Evolutionary conservation across 345 rosid genomes (phyloP), one percentile per base, ranked within the genome.

Genomic region (Jatropha curcas): DNA sequence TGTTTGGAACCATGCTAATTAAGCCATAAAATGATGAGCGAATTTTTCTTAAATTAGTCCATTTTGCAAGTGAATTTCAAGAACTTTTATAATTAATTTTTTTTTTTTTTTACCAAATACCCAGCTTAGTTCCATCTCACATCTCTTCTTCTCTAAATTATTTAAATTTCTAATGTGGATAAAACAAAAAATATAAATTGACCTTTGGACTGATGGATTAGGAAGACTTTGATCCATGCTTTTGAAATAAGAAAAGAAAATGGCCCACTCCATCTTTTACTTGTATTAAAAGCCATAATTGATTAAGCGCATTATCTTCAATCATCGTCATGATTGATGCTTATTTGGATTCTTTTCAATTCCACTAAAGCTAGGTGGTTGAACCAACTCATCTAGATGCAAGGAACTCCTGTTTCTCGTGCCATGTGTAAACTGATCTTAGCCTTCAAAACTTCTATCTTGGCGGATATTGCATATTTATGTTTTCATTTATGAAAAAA

Each of bases 381-480:
- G 57, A 51, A 69, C 60, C 67, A 33, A 45, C 41, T 12, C 31
- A n/a, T 59, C 12, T 59, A n/a, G 56, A 30, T 71, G 28, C 4
- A 28, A 2, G 68, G 69, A 25, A 35, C n/a, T 65, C 8, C 30
- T 14, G 33, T 65, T 65, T 73, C n/a, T 74, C 65, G 55, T 25
- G 60, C 63, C 70, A 55, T 11, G 62, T 20, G 70, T 41, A 17
- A 41, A 14, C 14, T 45, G 14, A 10, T 67, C n/a, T n/a, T n/a
- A 2, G 11, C 35, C 60, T 17, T 11, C 13, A 50, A 17, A 71
- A 51, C 30, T 37, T 71, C 16, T 24, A n/a, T 7, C n/a, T 34
- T 60, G 41, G 56, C 59, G 39, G 30, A 53, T 24, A 31, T 53
- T 24, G 19, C 17, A 52, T 3, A 25, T 2, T 7, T 35, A 41